Evolutionary conservation across 163 green algal species (phyloP), one percentile per base, ranked within the genome.

Genomic region (Prototheca stagnorum): DNA sequence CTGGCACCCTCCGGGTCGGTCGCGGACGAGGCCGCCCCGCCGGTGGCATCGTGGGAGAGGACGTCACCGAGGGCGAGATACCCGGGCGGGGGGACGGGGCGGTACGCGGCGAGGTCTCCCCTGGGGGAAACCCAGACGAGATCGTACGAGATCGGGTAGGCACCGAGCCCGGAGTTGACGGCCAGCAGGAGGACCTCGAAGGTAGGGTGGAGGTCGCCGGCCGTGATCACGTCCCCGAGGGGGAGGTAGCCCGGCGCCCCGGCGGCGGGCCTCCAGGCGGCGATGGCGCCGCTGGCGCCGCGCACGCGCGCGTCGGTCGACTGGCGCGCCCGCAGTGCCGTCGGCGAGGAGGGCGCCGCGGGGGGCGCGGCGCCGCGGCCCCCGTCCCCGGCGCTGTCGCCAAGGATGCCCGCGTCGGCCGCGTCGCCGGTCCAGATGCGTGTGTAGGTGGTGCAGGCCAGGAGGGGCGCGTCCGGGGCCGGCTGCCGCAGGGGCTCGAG

Each of bases 91-190:
- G 81, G 60, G 17, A 81, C 23, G 6, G 81, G 70, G 2, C 72
- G 56, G 81, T 81, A 93, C 33, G 90, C 71, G 50, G 50, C 61
- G 25, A 74, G 59, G 14, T n/a, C n/a, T n/a, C n/a, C n/a, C n/a
- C 69, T 64, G 15, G 40, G 59, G 17, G 51, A 46, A 44, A 12
- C 57, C 70, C 75, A 82, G 3, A 70, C 47, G 0, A 16, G 24
- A 2, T 51, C 52, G 53, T 69, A 92, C 9, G 35, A 36, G 0
- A 52, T 19, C 0, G 82, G 82, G 50, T 65, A 80, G 6, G 68
- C 65, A 3, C 79, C 68, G 11, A 91, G 49, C 7, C 82, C 81
- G 44, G 68, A 84, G 65, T 83, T 88, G 27, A 86, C 61, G 1
- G 81, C 79, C 6, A 93, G 39, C 0, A 65, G 62, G 8, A 84